These are phyloP conservation scores for Naganishia kalamii DNA, from an alignment of 768 basidiomycete species.

Conservation along the genomic window DNA sequence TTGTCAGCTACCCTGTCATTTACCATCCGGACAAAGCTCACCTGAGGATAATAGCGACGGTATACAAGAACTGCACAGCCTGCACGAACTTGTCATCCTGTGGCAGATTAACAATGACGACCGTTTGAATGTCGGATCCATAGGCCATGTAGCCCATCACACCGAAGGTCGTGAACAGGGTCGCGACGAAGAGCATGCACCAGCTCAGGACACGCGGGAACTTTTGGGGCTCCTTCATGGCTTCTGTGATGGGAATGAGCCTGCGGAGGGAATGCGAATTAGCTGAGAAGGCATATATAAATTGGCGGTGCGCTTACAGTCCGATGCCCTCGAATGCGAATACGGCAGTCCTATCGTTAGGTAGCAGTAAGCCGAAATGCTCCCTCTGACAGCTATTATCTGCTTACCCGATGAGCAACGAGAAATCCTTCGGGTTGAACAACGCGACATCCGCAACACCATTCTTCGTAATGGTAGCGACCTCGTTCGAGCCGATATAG, in stretches of 20 bases:
- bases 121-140: constrained; percentile 78
- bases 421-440: constrained; percentile 85
- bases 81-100: constrained; percentile 77
- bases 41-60: constrained; percentile 66
- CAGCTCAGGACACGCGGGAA: constrained; percentile 81
- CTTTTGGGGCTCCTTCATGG: constrained; percentile 90
- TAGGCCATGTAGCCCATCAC: constrained; percentile 81
- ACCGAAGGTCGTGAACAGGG: constrained; percentile 82
- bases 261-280: constrained; percentile 33
- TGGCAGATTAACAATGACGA: constrained; percentile 90
- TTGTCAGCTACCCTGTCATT: background rate
- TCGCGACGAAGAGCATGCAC: constrained; percentile 79
- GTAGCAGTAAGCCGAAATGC: background rate
- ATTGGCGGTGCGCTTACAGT: constrained; percentile 51
- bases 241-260: constrained; percentile 92
- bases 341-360: constrained; percentile 69
- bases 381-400: constrained; percentile 49
- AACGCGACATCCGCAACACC: constrained; percentile 74
- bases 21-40: constrained; percentile 50
- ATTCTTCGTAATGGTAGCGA: constrained; percentile 57
- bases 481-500: constrained; percentile 62
- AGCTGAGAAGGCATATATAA: constrained; percentile 1
- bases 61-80: constrained; percentile 59
- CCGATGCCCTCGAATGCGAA: constrained; percentile 99
- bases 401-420: constrained; percentile 68